These are phyloP conservation scores for Podospora conica DNA, from an alignment of 495 filamentous ascomycete species.

Conservation along the genomic window DNA sequence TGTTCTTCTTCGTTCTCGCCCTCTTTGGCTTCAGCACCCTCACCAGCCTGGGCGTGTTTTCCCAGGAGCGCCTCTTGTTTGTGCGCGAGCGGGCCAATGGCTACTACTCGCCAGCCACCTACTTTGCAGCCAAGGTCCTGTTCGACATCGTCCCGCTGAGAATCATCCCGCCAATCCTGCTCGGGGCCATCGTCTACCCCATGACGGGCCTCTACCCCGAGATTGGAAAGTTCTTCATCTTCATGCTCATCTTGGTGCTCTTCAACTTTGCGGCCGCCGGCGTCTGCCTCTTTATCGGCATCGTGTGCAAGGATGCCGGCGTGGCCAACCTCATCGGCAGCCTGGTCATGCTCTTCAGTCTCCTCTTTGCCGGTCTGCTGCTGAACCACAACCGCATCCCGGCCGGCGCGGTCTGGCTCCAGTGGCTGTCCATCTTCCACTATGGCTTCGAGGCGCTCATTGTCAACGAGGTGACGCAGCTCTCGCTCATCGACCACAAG, in stretches of 20 bases:
- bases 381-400: slow-evolving; percentile 95
- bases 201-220: slow-evolving; percentile 91
- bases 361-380: slow-evolving; percentile 88
- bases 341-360: slow-evolving; percentile 94
- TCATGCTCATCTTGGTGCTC: slow-evolving; percentile 83
- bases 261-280: slow-evolving; percentile 93
- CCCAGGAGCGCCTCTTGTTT: slow-evolving; percentile 84
- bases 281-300: slow-evolving; percentile 94
- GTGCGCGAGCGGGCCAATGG: slow-evolving; percentile 93
- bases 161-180: slow-evolving; percentile 90
- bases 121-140: slow-evolving; percentile 87
- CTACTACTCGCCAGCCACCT: slow-evolving; percentile 96
- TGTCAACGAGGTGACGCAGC: slow-evolving; percentile 92
- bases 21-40: slow-evolving; percentile 96
- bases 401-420: slow-evolving; percentile 73
- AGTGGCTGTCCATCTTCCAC: slow-evolving; percentile 97
- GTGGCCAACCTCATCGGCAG: slow-evolving; percentile 94
- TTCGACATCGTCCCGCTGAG: slow-evolving; percentile 94
- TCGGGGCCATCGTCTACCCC: slow-evolving; percentile 95
- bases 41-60: slow-evolving; percentile 90
- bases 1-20: slow-evolving; percentile 96
- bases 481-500: slow-evolving; percentile 86
- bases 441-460: slow-evolving; percentile 95
- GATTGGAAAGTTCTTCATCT: slow-evolving; percentile 79
- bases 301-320: slow-evolving; percentile 84